Base-by-base conservation (phyloP, 768 basidiomycete genomes). In the Strobilomyces echinocephalus region DNA sequence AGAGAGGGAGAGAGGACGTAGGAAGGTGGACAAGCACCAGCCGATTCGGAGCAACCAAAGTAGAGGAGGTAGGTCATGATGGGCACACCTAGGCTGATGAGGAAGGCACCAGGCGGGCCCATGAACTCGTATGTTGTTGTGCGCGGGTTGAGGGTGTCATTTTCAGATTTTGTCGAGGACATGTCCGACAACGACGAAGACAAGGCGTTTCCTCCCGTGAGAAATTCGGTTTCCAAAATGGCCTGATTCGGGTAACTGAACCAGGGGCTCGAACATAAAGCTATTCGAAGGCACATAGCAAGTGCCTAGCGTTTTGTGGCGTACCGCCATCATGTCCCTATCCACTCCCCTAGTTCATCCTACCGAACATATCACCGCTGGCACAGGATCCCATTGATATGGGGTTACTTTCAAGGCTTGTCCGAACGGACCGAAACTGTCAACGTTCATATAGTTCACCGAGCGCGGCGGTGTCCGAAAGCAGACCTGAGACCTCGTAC, bases 121-220 rank as follows among this genome's bases (percentile, higher is more conserved):
- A 89, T 66, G 65, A 95, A 95, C 64, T 95, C 92, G 69, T 87
- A 93, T 40, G 74, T 67, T 0, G 74, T 82, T 33, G 91, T 87
- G 48, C 76, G 78, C 0, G 89, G 90, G 59, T 90, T 90, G 62
- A 86, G 72, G 53, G 81, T 68, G 28, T 58, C 66, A 60, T 60
- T 62, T 54, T 43, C 42, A 3, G 54, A 31, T 46, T 62, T 61
- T 34, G 50, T 57, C 30, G 60, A 47, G 40, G 65, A 60, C 64
- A 69, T 62, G 55, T 41, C 39, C 39, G 18, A 39, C 39, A 8
- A n/a, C 18, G 18, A 20, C 39, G 39, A 18, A 16, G 38, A 38
- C 38, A 18, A 18, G 18, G 39, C 18, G n/a, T 16, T 16, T 16
- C 15, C 16, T 8, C 39, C 16, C 39, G 39, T 39, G 39, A 8